Evolutionary conservation across 306 rosid genomes (phyloP), one percentile per base, ranked within the genome.

Genomic region (Malus domestica): DNA sequence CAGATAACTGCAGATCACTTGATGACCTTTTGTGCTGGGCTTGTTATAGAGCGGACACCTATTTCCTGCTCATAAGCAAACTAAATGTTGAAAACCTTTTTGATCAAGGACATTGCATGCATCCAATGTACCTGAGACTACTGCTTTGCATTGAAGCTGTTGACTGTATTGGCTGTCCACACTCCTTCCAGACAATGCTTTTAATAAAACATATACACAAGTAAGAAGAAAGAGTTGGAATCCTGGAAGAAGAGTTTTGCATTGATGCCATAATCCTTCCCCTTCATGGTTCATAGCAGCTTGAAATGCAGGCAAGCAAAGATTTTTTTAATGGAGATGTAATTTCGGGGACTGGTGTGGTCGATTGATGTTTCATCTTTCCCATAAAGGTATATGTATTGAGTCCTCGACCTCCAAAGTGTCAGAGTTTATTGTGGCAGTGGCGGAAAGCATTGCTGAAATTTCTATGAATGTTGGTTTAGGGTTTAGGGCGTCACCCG

Each of bases 231-330:
- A 22, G 81, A 86, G 90, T 94, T 22, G 97, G 89, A 58, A 10
- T n/a, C 63, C 30, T 22, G 3, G 63, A 58, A 58, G 63, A 52
- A 82, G 98, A 95, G 60, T 89, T 97, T 18, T 90, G 97, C 80
- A 88, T 90, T 93, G 97, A 93, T 88, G 97, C 87, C 58, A 68
- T 86, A 74, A 83, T 91, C 79, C 88, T 90, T 79, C 91, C 97
- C 58, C 85, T 92, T 78, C 95, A 89, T 49, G 95, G 92, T 80
- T 92, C 94, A 51, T 83, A 90, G 82, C 96, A 91, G 70, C 95
- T 96, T 80, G 93, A 94, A 84, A 76, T 92, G 92, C 96, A 6
- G 90, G 95, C 81, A 71, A 83, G 90, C 80, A 49, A 15, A 10
- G 76, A 44, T 33, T 61, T 54, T 6, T 33, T 14, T 72, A 44